These are phyloP conservation scores for Puccinia novopanici DNA, from an alignment of 1,284 basidiomycete genomes.

Conservation along the genomic window DNA sequence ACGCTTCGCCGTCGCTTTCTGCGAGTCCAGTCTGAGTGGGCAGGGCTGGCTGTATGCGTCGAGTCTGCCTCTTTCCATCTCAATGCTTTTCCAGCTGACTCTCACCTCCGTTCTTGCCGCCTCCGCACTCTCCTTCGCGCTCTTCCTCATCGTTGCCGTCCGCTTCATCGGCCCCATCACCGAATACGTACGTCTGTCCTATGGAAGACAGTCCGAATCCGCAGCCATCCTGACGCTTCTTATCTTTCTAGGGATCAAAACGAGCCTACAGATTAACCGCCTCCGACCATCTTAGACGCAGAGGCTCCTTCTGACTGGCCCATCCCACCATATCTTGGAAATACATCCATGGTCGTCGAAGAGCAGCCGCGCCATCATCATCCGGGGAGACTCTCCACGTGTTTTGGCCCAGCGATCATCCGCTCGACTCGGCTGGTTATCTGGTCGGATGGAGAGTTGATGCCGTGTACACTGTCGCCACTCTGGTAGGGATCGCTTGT, in stretches of 20 bases:
- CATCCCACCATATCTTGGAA: neutral
- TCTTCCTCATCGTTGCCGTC: slow-evolving; percentile 19
- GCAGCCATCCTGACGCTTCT: too few relatives aligned
- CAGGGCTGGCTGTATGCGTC: neutral
- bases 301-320: slow-evolving; percentile 36
- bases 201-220: too few relatives aligned
- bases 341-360: neutral
- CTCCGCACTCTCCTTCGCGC: neutral
- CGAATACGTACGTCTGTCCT: slow-evolving; percentile 33
- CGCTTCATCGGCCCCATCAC: slow-evolving; percentile 21
- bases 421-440: slow-evolving; percentile 40
- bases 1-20: too few relatives aligned
- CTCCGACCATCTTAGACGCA: slow-evolving; percentile 31
- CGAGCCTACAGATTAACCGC: slow-evolving; percentile 39
- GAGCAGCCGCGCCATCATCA: neutral
- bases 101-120: neutral
- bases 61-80: too few relatives aligned
- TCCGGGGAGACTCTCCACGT: neutral
- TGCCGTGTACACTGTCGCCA: slow-evolving; percentile 3
- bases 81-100: slow-evolving; percentile 3
- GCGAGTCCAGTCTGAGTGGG: too few relatives aligned
- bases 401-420: slow-evolving; percentile 40
- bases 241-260: slow-evolving; percentile 28
- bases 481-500: neutral
- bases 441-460: slow-evolving; percentile 24